phyloP scores from a whole-genome alignment of 116 monocot species.

The Cymodocea nodosa region DNA sequence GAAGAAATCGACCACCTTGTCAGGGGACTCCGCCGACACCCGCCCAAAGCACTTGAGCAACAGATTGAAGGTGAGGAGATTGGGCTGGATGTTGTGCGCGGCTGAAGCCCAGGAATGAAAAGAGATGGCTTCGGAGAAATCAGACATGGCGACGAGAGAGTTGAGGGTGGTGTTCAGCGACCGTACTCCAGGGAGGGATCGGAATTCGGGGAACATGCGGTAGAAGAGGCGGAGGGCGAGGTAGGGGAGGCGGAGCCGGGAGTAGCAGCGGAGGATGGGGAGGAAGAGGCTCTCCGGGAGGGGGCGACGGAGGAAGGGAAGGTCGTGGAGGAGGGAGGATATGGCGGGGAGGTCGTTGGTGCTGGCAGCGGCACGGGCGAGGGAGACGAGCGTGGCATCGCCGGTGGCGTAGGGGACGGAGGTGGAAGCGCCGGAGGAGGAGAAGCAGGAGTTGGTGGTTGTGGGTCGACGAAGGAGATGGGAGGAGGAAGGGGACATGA shows the following conservation, averaged over 20 bases:
- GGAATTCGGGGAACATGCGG: conserved; percentile 5
- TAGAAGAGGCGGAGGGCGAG: conserved; percentile 20
- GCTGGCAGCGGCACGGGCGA: conserved; percentile 20
- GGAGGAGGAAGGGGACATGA: too few relatives aligned
- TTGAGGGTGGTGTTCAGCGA: conserved; percentile 20
- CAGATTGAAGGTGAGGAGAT: conserved; percentile 25
- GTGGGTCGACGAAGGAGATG: too few relatives aligned
- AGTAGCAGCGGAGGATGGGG: conserved; percentile 10
- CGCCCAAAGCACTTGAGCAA: conserved; percentile 49
- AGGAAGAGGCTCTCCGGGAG: conserved; percentile 17
- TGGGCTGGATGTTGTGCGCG: conserved; percentile 11
- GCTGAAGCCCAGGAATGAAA: conserved; percentile 25
- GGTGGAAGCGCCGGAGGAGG: too few relatives aligned
- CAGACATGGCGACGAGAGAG: conserved; percentile 22
- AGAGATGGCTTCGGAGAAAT: conserved; percentile 17
- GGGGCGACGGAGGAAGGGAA: conserved; percentile 4
- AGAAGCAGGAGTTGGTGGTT: too few relatives aligned
- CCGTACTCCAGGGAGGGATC: not conserved
- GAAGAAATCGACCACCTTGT: conserved; percentile 29
- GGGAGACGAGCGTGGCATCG: conserved; percentile 50
- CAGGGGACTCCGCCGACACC: conserved; percentile 7
- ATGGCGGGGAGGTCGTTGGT: conserved; percentile 15
- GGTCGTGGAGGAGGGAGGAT: conserved; percentile 5
- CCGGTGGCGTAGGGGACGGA: not conserved
- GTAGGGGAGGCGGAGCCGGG: conserved; percentile 14